Evolutionary conservation across 2,329 filamentous ascomycete species (phyloP), one percentile per base, ranked within the genome.

Genomic region (Cordyceps javanica): DNA sequence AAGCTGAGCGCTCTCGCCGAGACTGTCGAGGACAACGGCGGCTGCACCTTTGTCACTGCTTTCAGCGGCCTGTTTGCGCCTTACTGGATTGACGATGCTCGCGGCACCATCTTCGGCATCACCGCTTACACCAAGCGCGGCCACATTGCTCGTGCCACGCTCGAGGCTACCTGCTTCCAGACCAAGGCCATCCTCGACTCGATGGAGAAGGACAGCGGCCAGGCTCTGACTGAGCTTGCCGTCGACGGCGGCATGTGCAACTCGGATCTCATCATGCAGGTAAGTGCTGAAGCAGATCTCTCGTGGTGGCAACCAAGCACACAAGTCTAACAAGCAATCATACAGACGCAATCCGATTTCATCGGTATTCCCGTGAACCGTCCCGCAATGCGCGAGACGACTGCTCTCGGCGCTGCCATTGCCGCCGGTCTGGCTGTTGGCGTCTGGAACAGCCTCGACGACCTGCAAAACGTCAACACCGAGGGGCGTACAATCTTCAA

Each of bases 211-310:
- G 89, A 92, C 73, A 88, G 84, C 59, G 87, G 87, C n/a, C 83
- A 90, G 66, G 80, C 81, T 55, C 76, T 92, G 51, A 79, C 82
- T 34, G 84, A 89, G 70, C 77, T 92, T n/a, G 85, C 86, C 36
- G 89, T 92, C n/a, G 89, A 92, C 66, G 89, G 89, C 60, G 89
- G 89, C 67, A 90, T 92, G 88, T 88, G 83, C 68, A 91, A 90
- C 68, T 89, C 87, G 10, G 85, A 89, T 68, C 79, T 92, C 57
- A 88, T 86, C 72, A 92, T 92, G 89, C 89, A 83, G 82, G 66
- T 65, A 59, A 52, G 61, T 59, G 39, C n/a, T 26, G 3, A 3
- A 13, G 11, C 26, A 21, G 2, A 11, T 8, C 11, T 14, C 34
- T 39, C 16, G 30, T 10, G 25, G 50, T 21, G 7, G 13, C 14